Percentiles rank a stretch among this genome's conserved stretches.
Evolutionary conservation across 345 rosid genomes (phyloP).

Genomic region (Salix dunnii): DNA sequence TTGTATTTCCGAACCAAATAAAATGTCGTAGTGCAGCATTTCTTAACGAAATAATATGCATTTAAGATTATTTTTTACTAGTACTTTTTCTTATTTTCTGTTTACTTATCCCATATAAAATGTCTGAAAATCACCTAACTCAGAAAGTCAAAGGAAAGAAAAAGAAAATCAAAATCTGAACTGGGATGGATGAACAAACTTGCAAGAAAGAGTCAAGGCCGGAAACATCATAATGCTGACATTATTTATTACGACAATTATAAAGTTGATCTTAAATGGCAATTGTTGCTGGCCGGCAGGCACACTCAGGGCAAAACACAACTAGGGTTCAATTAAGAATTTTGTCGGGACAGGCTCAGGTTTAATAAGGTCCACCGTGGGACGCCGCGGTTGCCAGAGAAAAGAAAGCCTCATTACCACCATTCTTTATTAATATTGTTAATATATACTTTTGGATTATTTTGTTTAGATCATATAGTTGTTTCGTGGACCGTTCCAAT

Average conservation of each 20-base stretch:
- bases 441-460: not conserved
- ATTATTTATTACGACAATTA: not conserved
- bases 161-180: not conserved
- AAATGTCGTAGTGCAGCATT: too few species aligned
- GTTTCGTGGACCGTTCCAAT: not conserved
- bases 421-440: not conserved
- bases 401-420: not conserved
- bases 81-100: not conserved
- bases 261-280: not conserved
- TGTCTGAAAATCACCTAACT: not conserved
- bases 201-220: not conserved
- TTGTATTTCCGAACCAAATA: too few species aligned
- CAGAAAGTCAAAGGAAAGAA: not conserved
- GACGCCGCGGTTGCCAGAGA: not conserved
- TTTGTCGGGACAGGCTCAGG: not conserved
- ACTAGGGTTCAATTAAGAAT: not conserved
- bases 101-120: not conserved
- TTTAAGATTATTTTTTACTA: not conserved
- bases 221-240: not conserved
- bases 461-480: not conserved
- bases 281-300: not conserved
- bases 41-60: too few species aligned
- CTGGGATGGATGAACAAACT: constrained; percentile 22
- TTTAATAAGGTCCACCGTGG: not conserved
- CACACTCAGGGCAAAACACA: not conserved